Base-by-base conservation (phyloP, 2,329 filamentous ascomycete species). In the Colletotrichum eremochloae region DNA sequence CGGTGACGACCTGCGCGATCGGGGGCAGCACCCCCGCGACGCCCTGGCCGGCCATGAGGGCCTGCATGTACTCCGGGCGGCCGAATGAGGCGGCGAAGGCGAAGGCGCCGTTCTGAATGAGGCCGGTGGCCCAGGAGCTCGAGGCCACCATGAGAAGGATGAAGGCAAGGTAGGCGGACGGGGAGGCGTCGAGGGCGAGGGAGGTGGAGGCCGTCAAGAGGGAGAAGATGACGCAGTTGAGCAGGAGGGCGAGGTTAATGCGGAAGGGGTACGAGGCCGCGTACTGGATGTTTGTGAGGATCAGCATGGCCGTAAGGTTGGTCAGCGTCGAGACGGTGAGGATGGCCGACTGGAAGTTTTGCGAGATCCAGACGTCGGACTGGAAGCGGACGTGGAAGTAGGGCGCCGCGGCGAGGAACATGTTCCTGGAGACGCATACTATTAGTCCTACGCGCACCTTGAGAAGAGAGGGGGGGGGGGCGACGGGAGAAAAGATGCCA, bases 51-150 rank as follows among this genome's bases (percentile, higher is more conserved):
- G 92, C 91, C 95, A 99, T 98, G 81, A 98, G 95, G 33, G 93
- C 96, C 82, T 98, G 96, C 67, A 94, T 97, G 81, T 98, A 99
- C 81, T 96, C 94, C 29, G 92, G 90, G 63, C 93, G 87, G 46
- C 92, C 94, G 78, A 97, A 98, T 64, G 94, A 92, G 4, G 93
- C 90, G 3, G 94, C 95, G 79, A 95, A 98, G 3, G 96, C 94
- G 80, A 98, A 97, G 14, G 96, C 90, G 24, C 96, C 96, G 81
- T 98, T 98, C 82, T 98, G 96, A 76, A 95, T 93, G 63, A 98
- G 86, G 0, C 93, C 95, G 0, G 95, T 93, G 0, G 94, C 95
- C 79, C 93, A 86, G 75, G 94, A 94, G 0, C 95, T 90, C n/a
- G 86, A 84, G 73, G 93, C 91, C 5, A 98, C 95, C 88, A 95